Base-by-base conservation (phyloP, 1,139 yeast species). In the Lodderomyces elongisporus region DNA sequence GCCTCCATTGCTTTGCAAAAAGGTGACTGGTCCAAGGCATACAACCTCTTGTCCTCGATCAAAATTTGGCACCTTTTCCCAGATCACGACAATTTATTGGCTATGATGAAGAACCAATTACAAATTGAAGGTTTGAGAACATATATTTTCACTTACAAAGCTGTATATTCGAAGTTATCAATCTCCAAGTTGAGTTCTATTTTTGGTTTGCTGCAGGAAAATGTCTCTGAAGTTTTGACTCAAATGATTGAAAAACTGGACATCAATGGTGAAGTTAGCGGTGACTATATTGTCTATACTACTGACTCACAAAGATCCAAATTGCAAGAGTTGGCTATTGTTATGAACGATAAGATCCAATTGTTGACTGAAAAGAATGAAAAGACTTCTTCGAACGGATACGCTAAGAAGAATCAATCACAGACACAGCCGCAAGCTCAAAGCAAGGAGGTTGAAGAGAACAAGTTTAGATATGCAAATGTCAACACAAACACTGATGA, bases 81-180 rank as follows among this genome's bases (percentile, higher is more conserved):
- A 40, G 78, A 85, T 47, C 69, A 77, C 41, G 79, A 70, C 33
- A 65, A 69, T 36, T 74, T 88, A 54, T 78, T 82, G 63, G 60
- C 58, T 13, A 79, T 84, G 82, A 72, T 89, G 56, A 74, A 74
- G 47, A 74, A 70, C 45, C 85, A 87, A 66, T 74, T 91, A 47
- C 95, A 89, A 68, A 66, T 80, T 36, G 96, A 87, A 62, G 95
- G 96, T 34, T 73, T 91, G 54, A 77, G 95, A 62, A 87, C 96
- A 17, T 91, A 84, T 57, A 70, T 91, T 47, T 85, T 87, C 70
- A 80, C 87, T 46, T 88, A 82, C 66, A 85, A 85, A 54, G 60
- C 79, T 25, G 80, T 79, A 52, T 89, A 80, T 64, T 66, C 81
- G 41, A 82, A 85, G 45, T 73, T 89, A 40, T 79, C 95, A n/a